These are phyloP conservation scores for Heliamphora pulchella DNA, from an alignment of 179 eudicot species.

Conservation along the genomic window DNA sequence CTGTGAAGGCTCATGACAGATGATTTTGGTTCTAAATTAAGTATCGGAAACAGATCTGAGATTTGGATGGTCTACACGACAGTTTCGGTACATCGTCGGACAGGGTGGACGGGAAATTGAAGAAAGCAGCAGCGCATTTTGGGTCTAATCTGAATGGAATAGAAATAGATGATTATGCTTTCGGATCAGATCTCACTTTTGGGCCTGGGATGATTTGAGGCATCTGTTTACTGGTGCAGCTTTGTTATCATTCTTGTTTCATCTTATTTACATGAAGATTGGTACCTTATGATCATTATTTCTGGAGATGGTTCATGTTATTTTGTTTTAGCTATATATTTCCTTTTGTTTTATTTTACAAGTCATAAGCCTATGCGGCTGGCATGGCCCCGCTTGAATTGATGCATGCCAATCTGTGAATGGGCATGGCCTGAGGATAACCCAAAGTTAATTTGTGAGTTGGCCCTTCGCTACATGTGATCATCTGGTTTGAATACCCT, in stretches of 20 bases:
- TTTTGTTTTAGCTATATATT: too few species aligned
- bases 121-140: conserved; percentile 61
- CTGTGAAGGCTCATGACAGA: conserved; percentile 32
- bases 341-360: too few species aligned
- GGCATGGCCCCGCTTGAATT: not conserved
- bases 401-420: not conserved
- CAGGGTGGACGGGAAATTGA: conserved; percentile 65
- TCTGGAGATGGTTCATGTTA: too few species aligned
- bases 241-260: too few species aligned
- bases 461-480: not conserved
- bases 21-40: conserved; percentile 25
- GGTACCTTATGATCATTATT: too few species aligned
- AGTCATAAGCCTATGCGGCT: not conserved
- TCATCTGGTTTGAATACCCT: not conserved
- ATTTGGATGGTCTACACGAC: conserved; percentile 38
- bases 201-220: conserved; percentile 25
- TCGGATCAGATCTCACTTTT: conserved; percentile 59
- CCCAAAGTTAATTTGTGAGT: not conserved
- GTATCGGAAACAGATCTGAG: conserved; percentile 22
- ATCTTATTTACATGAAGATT: too few species aligned
- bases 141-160: conserved; percentile 44
- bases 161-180: conserved; percentile 38
- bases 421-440: not conserved
- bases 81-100: conserved; percentile 45
- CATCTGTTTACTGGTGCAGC: too few species aligned